These are phyloP conservation scores for Mortierella alpina DNA, from an alignment of 192 early-diverging fungal genomes.

Conservation along the genomic window DNA sequence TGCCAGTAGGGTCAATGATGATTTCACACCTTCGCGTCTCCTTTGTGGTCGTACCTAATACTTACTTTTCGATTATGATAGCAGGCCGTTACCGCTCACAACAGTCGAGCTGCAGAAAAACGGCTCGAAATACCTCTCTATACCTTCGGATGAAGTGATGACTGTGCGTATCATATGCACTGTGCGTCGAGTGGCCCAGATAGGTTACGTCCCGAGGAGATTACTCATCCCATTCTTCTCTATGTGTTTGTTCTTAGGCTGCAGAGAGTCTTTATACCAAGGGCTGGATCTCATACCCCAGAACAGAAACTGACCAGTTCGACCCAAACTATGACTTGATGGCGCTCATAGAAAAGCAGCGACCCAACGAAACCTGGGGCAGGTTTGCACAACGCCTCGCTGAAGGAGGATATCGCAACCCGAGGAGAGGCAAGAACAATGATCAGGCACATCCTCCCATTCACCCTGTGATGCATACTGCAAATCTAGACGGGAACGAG, in stretches of 20 bases:
- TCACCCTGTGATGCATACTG: conserved; percentile 77
- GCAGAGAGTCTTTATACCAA: conserved; percentile 90
- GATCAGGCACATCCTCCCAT: conserved; percentile 99
- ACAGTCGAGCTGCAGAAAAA: conserved; percentile 94
- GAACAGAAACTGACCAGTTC: conserved; percentile 97
- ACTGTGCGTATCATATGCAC: conserved; percentile 51
- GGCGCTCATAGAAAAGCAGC: conserved; percentile 72
- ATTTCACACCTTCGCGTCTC: too few relatives aligned
- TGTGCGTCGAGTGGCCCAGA: background rate
- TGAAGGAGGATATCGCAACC: conserved; percentile 74
- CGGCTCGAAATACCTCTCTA: conserved; percentile 73
- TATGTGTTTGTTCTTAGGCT: conserved; percentile 54
- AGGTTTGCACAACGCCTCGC: conserved; percentile 61
- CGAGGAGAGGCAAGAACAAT: conserved; percentile 86
- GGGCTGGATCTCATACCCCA: conserved; percentile 94
- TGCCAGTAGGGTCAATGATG: background rate
- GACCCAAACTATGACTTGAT: conserved; percentile 77
- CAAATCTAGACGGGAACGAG: conserved; percentile 66
- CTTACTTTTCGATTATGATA: conserved; percentile 24
- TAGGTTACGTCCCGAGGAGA: background rate
- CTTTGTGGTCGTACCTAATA: too few relatives aligned
- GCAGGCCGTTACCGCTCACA: conserved; percentile 91
- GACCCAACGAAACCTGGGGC: conserved; percentile 23
- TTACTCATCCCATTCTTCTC: background rate
- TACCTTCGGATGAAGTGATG: conserved; percentile 88